Percentiles rank a stretch among this genome's conserved stretches.
phyloP scores from a whole-genome alignment of 768 basidiomycete genomes.

The Tulasnella calospora region DNA sequence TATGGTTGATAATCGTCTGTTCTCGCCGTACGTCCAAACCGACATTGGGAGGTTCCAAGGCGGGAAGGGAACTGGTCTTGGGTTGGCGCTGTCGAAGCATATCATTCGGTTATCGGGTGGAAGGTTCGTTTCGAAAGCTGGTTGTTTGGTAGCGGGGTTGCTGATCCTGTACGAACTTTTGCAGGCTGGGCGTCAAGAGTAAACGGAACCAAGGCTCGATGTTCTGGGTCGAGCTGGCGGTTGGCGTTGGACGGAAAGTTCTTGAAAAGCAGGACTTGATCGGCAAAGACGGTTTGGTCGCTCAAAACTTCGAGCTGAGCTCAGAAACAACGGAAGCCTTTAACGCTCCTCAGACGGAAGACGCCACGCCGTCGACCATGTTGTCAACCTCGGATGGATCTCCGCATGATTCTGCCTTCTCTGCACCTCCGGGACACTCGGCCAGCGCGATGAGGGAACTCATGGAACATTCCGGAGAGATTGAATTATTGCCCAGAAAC shows the following conservation, averaged over 20 bases:
- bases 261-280: constrained; percentile 17
- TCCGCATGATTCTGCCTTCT: constrained; percentile 1
- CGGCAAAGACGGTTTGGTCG: constrained; percentile 16
- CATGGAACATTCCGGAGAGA: constrained; percentile 25
- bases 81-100: constrained; percentile 69
- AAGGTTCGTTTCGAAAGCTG: constrained; percentile 5
- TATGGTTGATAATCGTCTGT: constrained; percentile 29
- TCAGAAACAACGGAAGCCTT: constrained; percentile 20
- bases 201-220: constrained; percentile 58
- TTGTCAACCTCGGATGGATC: not conserved
- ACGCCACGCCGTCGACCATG: constrained; percentile 20
- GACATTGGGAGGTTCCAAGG: constrained; percentile 30
- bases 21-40: constrained; percentile 28
- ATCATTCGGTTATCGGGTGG: constrained; percentile 74
- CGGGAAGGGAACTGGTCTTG: constrained; percentile 64
- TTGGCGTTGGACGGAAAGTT: constrained; percentile 29
- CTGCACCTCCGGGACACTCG: constrained; percentile 1
- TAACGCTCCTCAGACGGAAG: constrained; percentile 21
- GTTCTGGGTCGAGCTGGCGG: constrained; percentile 79
- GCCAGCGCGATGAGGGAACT: constrained; percentile 8
- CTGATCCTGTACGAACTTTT: not conserved
- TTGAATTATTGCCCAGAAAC: constrained; percentile 15
- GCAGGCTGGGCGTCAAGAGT: constrained; percentile 48
- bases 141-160: not conserved
- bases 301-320: constrained; percentile 5